Evolutionary conservation across 345 rosid genomes (phyloP), one percentile per base, ranked within the genome.

Genomic region (Diplotaxis tenuifolia): DNA sequence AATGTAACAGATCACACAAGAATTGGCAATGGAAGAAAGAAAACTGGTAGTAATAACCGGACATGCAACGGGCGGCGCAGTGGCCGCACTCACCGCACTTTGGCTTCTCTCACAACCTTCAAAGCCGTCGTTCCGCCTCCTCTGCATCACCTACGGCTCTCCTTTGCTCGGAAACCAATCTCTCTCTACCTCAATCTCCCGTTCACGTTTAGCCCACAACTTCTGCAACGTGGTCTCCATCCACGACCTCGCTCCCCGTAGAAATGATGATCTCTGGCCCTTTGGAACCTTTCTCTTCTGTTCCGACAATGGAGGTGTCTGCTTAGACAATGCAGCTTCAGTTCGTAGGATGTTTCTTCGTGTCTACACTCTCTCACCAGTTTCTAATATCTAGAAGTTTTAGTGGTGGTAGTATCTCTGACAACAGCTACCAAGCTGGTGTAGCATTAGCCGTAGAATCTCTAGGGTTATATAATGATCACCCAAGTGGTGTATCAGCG

Each of bases 71-170:
- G 92, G 96, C 7, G 99, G 88, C 12, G 76, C 97, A 16, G 42
- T 78, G 0, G 96, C 96, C 10, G 75, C 92, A 34, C 87, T 95
- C 22, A 75, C 88, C 45, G 84, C 96, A 65, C 87, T 95, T 10
- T 86, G 88, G 88, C 91, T 95, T 32, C 96, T 95, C 75, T 88
- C 82, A 36, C 58, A 69, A 70, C 72, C 80, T 60, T 57, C 78
- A 0, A 54, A 70, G 57, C 67, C 81, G 6, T 23, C 75, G 20
- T 18, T 72, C 19, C 68, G 79, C 2, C 78, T 92, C 42, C 79
- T 92, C 15, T 81, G 96, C 83, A 80, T 90, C 83, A 95, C 97
- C n/a, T 95, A 84, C 0, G 89, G 97, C 70, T 86, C 96, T 52
- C 96, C 97, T 4, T 66, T 95, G 70, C 89, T 95, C 0, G 91